Percentiles rank a stretch among this genome's conserved stretches.
These are phyloP conservation scores for Inga leiocalycina DNA, from an alignment of 306 rosid genomes.

Conservation along the genomic window DNA sequence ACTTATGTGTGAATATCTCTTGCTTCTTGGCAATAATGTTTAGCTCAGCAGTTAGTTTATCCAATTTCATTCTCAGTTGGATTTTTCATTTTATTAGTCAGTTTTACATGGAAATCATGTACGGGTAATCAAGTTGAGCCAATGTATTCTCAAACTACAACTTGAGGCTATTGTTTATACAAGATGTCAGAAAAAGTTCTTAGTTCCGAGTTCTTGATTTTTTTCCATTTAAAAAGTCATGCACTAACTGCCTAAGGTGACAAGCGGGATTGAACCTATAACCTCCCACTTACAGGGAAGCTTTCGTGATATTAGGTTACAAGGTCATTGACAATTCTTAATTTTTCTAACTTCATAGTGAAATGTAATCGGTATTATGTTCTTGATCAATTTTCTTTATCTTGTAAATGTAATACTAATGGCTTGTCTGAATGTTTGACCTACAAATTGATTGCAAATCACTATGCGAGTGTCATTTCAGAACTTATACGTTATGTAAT, in stretches of 20 bases:
- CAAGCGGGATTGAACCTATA: no score
- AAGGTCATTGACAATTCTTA: neutral
- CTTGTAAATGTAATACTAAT: neutral
- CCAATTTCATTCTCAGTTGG: slow-evolving; percentile 33
- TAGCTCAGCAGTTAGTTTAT: slow-evolving; percentile 50
- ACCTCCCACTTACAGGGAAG: no score
- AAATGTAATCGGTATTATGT: neutral
- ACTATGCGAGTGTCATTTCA: neutral
- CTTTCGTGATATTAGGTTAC: no score
- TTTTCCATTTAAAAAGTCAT: no score
- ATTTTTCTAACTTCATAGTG: neutral
- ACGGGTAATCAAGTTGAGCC: slow-evolving; percentile 35
- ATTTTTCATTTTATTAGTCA: slow-evolving; percentile 33
- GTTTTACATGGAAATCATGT: slow-evolving; percentile 15
- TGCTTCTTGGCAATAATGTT: slow-evolving; percentile 47
- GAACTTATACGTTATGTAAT: neutral
- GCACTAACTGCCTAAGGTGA: no score
- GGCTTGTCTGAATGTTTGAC: neutral
- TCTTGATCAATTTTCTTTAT: slow-evolving; percentile 7
- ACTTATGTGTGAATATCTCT: slow-evolving; percentile 57
- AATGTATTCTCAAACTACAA: slow-evolving; percentile 1
- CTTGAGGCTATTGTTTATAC: slow-evolving; percentile 26
- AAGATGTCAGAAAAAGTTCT: neutral
- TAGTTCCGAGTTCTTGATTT: neutral
- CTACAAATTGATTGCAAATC: neutral